A percentile compares a stretch with the other conserved stretches of the same genome.
Evolutionary conservation across 257 asterid genomes (phyloP).

Genomic region (Salvia splendens): DNA sequence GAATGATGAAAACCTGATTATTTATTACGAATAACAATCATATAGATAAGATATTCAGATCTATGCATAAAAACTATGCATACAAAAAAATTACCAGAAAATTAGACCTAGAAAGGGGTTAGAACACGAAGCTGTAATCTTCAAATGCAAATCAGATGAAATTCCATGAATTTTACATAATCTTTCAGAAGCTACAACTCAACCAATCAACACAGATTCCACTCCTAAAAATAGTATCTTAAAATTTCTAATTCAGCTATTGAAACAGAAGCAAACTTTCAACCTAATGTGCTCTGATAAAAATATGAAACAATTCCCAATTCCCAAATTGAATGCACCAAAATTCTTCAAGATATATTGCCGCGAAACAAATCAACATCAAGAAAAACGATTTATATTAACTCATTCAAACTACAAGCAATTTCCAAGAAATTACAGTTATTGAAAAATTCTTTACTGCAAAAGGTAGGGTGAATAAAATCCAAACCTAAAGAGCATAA

Average conservation of each 20-base stretch:
- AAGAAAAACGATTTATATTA: not conserved
- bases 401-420: slow-evolving; percentile 13
- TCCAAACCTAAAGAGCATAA: slow-evolving; percentile 26
- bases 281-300: slow-evolving; percentile 29
- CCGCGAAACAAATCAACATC: slow-evolving; percentile 17
- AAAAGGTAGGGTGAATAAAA: slow-evolving; percentile 23
- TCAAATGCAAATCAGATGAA: not conserved
- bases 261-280: slow-evolving; percentile 13
- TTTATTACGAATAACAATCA: not conserved
- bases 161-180: slow-evolving; percentile 26
- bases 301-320: slow-evolving; percentile 22
- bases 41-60: slow-evolving; percentile 32
- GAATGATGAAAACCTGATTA: not conserved
- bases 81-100: not conserved
- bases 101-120: slow-evolving; percentile 27
- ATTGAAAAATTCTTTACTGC: slow-evolving; percentile 28
- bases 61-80: slow-evolving; percentile 24
- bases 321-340: slow-evolving; percentile 25
- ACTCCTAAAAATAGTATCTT: slow-evolving; percentile 6
- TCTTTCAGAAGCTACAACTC: slow-evolving; percentile 15
- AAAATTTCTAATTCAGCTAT: slow-evolving; percentile 14
- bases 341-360: not conserved
- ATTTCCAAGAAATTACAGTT: slow-evolving; percentile 31
- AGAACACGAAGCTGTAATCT: slow-evolving; percentile 26
- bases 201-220: slow-evolving; percentile 28